Percentiles rank a stretch among this genome's conserved stretches.
phyloP scores from a whole-genome alignment of 140 eudicot genomes.

The Cichorium intybus region DNA sequence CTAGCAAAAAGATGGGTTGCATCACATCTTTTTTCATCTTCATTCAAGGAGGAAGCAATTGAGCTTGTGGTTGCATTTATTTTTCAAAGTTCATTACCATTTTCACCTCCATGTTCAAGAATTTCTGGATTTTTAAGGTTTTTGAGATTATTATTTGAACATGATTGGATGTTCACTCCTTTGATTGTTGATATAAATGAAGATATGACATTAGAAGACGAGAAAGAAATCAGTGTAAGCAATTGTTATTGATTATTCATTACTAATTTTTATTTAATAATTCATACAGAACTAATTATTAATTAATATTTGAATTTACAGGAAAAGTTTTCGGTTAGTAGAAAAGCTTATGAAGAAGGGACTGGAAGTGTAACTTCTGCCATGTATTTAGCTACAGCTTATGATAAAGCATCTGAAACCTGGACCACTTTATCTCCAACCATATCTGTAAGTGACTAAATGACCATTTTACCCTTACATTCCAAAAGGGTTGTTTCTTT shows the following conservation, averaged over 20 bases:
- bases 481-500: no score
- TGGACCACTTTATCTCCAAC: constrained; percentile 78
- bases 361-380: constrained; percentile 51
- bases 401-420: constrained; percentile 86
- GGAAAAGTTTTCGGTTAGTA: constrained; percentile 72
- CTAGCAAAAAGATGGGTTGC: constrained; percentile 94
- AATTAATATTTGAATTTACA: constrained; percentile 12
- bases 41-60: constrained; percentile 64
- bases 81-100: constrained; percentile 69
- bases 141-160: constrained; percentile 66
- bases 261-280: neutral
- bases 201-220: constrained; percentile 63
- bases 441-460: constrained; percentile 55
- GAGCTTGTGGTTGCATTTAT: constrained; percentile 85
- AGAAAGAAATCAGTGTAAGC: constrained; percentile 71
- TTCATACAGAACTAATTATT: neutral
- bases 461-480: no score
- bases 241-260: neutral
- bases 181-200: constrained; percentile 81
- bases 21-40: constrained; percentile 83
- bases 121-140: constrained; percentile 90
- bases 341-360: constrained; percentile 64
- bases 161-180: constrained; percentile 86
- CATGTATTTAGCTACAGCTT: constrained; percentile 82
- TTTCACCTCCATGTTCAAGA: constrained; percentile 69